Conservation (phyloP, 2,329 filamentous ascomycete species). For the Blastomyces emzantsi region DNA sequence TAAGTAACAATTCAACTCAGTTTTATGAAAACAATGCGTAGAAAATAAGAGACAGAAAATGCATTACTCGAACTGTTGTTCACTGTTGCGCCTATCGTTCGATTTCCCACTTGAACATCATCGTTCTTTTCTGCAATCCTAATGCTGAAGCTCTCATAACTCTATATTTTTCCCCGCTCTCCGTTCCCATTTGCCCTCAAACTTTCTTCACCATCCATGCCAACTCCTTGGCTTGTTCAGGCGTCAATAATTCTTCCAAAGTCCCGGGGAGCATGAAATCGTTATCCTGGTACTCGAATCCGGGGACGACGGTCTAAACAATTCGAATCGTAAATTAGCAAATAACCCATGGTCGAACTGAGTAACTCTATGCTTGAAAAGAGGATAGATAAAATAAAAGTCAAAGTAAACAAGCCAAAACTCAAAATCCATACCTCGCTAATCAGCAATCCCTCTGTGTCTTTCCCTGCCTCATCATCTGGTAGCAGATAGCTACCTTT, state of each 20-base stretch:
- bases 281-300: conserved; percentile 59
- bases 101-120: neutral
- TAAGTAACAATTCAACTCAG: neutral
- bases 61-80: neutral
- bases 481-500: conserved; percentile 55
- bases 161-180: neutral
- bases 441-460: conserved; percentile 50
- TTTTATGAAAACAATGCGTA: neutral
- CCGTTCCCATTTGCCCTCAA: conserved; percentile 14
- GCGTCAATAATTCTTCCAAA: conserved; percentile 45
- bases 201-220: conserved; percentile 25
- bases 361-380: too few relatives aligned
- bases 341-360: neutral
- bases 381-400: neutral
- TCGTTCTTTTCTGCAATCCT: neutral
- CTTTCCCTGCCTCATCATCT: conserved; percentile 31
- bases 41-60: too few relatives aligned
- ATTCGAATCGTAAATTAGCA: neutral
- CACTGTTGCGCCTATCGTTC: neutral
- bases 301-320: conserved; percentile 51
- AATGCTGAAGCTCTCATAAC: neutral
- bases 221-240: conserved; percentile 43
- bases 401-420: conserved; percentile 3
- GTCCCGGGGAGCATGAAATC: conserved; percentile 51
- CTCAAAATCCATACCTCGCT: conserved; percentile 41